These are phyloP conservation scores for Kodamaea nitidulidarum DNA, from an alignment of 805 yeast genomes.

Conservation along the genomic window DNA sequence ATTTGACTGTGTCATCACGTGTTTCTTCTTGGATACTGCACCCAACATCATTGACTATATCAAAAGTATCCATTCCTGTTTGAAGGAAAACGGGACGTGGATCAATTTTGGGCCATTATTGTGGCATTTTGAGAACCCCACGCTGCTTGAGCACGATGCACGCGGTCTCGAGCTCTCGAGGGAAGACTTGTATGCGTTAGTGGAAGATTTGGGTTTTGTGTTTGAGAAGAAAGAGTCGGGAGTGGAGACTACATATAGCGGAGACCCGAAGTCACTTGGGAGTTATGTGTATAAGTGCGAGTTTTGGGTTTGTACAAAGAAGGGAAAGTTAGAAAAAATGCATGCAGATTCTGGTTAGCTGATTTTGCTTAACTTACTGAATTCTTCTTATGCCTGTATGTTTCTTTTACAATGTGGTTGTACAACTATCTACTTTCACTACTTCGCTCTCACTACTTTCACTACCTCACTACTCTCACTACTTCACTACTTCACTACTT, in stretches of 20 bases:
- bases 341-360: no score
- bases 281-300: constrained; percentile 59
- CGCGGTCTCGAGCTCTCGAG: constrained; percentile 58
- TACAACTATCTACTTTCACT: no score
- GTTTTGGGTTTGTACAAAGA: constrained; percentile 58
- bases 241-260: constrained; percentile 50
- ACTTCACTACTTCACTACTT: no score
- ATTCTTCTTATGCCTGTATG: no score
- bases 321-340: no score
- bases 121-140: constrained; percentile 60
- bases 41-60: constrained; percentile 56
- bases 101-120: constrained; percentile 64
- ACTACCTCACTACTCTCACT: no score
- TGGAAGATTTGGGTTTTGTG: constrained; percentile 48
- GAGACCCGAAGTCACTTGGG: constrained; percentile 49
- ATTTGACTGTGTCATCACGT: constrained; percentile 49
- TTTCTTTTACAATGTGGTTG: no score
- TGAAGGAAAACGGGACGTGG: constrained; percentile 51
- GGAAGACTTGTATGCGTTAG: constrained; percentile 49
- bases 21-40: constrained; percentile 65
- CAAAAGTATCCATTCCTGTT: constrained; percentile 42
- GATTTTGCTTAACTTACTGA: no score
- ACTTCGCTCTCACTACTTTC: no score
- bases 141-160: not conserved
- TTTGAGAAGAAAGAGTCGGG: constrained; percentile 42